Conservation (phyloP, 768 basidiomycete species). For the Asterophora parasitica region DNA sequence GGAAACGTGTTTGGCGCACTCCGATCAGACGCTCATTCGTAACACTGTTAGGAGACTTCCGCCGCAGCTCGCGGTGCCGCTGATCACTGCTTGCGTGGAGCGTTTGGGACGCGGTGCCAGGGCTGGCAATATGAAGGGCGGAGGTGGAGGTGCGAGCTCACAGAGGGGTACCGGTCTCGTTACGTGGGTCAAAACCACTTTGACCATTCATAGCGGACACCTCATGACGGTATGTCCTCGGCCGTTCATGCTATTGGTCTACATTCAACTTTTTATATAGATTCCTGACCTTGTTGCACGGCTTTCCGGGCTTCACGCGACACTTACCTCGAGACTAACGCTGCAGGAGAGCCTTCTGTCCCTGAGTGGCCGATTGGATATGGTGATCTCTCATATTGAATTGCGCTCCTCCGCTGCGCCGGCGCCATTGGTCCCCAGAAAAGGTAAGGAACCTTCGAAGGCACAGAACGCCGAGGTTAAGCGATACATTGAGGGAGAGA, state of each 20-base stretch:
- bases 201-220: conserved; percentile 84
- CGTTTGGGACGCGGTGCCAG: conserved; percentile 74
- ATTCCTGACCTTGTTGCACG: conserved; percentile 90
- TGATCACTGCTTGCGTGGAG: conserved; percentile 87
- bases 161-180: conserved; percentile 69
- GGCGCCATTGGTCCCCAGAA: conserved; percentile 43
- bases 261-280: conserved; percentile 34
- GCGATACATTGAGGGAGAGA: conserved; percentile 79
- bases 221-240: conserved; percentile 79
- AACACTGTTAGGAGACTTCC: conserved; percentile 87
- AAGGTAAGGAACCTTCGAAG: conserved; percentile 29
- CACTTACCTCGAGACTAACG: conserved; percentile 71
- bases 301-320: conserved; percentile 79
- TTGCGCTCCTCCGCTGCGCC: conserved; percentile 74
- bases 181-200: conserved; percentile 75
- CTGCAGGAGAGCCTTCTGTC: conserved; percentile 83
- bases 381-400: conserved; percentile 91
- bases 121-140: conserved; percentile 69
- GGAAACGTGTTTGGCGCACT: conserved; percentile 83
- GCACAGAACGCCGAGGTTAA: conserved; percentile 32
- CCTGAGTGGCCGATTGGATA: conserved; percentile 86
- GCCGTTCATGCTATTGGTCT: background rate
- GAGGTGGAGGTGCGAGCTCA: conserved; percentile 74
- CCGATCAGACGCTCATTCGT: conserved; percentile 73
- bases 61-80: conserved; percentile 77